Evolutionary conservation across 257 asterid genomes (phyloP), one percentile per base, ranked within the genome.

Genomic region (Salvia splendens): DNA sequence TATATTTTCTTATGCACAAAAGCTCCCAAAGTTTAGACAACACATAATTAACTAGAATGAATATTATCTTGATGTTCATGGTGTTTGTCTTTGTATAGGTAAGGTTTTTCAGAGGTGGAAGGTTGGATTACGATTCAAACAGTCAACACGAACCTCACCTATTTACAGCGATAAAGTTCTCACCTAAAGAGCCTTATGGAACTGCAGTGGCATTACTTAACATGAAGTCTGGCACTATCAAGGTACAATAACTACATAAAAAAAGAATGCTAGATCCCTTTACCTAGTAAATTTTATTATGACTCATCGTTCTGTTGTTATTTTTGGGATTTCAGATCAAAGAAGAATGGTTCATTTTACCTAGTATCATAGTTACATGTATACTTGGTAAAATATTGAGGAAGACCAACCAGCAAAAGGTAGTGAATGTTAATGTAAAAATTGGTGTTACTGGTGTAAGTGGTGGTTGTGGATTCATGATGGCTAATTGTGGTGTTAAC

Each of bases 141-240:
- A 82, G 80, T 67, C 72, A 80, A 61, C 80, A 75, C 11, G 89
- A 86, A 62, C 42, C 30, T 48, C 82, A 84, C 74, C 81, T 86
- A 48, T 61, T 92, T 63, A 92, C 98, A n/a, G 97, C 90, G 17
- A 81, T 87, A 8, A 87, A 84, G 74, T 92, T 89, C 82, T 86
- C 98, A 24, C 77, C 79, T 10, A 86, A 87, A 68, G 61, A 81
- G 48, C 97, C 96, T 20, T 92, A 92, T 64, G 98, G 98, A 53
- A 86, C 73, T 62, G 88, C 96, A 24, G 77, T 84, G 74, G 95
- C 93, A 36, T 75, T 86, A 73, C 82, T 92, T 50, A 83, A 89
- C 79, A 74, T 87, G 78, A 85, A 87, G 68, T 82, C 79, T 43
- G 87, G 89, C 72, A 76, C 69, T 35, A 53, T 89, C 67, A 81